A percentile compares a stretch with the other conserved stretches of the same genome.
Evolutionary conservation across 2,329 filamentous ascomycete genomes (phyloP).

Genomic region (Stachybotrys chlorohalonatus): DNA sequence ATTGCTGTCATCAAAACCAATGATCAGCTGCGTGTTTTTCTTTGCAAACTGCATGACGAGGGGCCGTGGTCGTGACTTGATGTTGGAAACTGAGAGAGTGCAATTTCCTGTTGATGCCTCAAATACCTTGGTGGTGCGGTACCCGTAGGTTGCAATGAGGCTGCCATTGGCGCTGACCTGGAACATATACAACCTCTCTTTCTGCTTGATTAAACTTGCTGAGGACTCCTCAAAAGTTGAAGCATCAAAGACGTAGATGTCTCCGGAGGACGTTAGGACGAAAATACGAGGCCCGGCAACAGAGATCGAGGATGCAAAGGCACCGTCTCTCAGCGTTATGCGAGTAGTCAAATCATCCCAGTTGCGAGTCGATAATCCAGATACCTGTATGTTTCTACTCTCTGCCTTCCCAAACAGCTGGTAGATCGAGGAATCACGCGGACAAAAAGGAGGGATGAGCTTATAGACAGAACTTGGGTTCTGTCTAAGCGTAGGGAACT

Average conservation of each 20-base stretch:
- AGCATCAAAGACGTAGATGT: no score
- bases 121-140: constrained; percentile 16
- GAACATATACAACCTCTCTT: constrained; percentile 11
- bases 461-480: no score
- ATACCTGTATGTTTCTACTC: constrained; percentile 5
- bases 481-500: no score
- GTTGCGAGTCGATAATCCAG: constrained; percentile 2
- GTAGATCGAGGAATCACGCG: constrained; percentile 21
- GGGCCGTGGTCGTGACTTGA: constrained; percentile 12
- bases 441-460: constrained; percentile 28
- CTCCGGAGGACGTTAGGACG: no score
- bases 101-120: constrained; percentile 14
- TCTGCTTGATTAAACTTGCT: constrained; percentile 7
- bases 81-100: constrained; percentile 9
- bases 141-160: constrained; percentile 17
- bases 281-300: constrained; percentile 6
- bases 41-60: constrained; percentile 12
- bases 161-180: constrained; percentile 10
- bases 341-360: constrained; percentile 18
- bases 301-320: constrained; percentile 5
- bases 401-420: constrained; percentile 18
- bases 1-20: constrained; percentile 12
- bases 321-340: constrained; percentile 4
- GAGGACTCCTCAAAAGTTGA: constrained; percentile 5
- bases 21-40: constrained; percentile 8